These are phyloP conservation scores for Coemansia interrupta DNA, from an alignment of 192 early-diverging fungal genomes.

Conservation along the genomic window DNA sequence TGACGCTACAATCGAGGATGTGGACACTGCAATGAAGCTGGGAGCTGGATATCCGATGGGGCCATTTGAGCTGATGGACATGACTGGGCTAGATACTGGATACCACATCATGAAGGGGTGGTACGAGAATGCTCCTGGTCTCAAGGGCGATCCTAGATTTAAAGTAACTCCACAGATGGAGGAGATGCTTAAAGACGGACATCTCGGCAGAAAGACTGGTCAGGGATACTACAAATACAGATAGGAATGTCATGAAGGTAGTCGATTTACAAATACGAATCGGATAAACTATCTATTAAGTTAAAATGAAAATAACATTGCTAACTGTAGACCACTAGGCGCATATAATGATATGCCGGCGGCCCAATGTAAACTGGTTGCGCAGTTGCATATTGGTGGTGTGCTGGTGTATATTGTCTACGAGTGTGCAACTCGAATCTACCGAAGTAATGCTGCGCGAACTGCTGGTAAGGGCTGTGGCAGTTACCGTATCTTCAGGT, in stretches of 20 bases:
- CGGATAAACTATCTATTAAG: background rate
- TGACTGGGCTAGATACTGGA: slow-evolving; percentile 66
- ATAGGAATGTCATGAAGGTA: too few relatives aligned
- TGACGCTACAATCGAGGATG: slow-evolving; percentile 60
- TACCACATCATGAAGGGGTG: slow-evolving; percentile 76
- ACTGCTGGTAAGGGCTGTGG: background rate
- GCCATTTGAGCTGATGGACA: slow-evolving; percentile 47
- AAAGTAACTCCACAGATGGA: slow-evolving; percentile 59
- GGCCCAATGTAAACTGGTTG: slow-evolving; percentile 48
- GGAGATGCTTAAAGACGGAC: slow-evolving; percentile 60
- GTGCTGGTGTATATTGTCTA: slow-evolving; percentile 4
- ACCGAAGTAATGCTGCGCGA: slow-evolving; percentile 9
- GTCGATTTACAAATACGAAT: slow-evolving; percentile 17
- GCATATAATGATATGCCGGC: slow-evolving; percentile 32
- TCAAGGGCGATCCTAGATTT: slow-evolving; percentile 63
- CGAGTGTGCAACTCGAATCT: slow-evolving; percentile 38
- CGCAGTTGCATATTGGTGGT: slow-evolving; percentile 10
- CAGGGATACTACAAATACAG: slow-evolving; percentile 58
- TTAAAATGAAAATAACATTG: too few relatives aligned
- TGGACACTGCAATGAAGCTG: slow-evolving; percentile 84
- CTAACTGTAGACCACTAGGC: too few relatives aligned
- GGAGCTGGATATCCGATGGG: slow-evolving; percentile 97
- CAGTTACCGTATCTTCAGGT: background rate
- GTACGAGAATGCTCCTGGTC: slow-evolving; percentile 68
- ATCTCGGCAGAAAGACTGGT: slow-evolving; percentile 76